These are phyloP conservation scores for Linanthus parryae DNA, from an alignment of 148 eudicot species.

Conservation along the genomic window DNA sequence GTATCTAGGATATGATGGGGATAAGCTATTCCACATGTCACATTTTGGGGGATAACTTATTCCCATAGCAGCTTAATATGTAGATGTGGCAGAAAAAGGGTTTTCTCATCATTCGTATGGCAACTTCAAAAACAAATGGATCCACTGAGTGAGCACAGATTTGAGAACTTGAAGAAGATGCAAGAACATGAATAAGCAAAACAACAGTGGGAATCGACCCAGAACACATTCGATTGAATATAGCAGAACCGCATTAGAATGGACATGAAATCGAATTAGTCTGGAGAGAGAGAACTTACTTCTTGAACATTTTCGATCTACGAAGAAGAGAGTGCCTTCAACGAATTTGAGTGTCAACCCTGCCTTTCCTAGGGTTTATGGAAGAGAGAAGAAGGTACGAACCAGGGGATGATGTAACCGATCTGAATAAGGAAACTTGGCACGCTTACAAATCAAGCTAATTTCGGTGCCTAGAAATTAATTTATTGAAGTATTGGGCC, in stretches of 20 bases:
- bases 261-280: background rate
- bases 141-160: too few species aligned
- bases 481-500: too few species aligned
- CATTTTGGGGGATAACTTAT: too few species aligned
- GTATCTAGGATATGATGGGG: too few species aligned
- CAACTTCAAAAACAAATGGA: too few species aligned
- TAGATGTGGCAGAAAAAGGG: too few species aligned
- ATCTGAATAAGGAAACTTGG: background rate
- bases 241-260: background rate
- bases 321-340: background rate
- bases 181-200: background rate
- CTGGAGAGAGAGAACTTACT: conserved; percentile 4
- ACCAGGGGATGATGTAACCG: background rate
- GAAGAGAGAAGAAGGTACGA: background rate
- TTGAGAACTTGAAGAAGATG: too few species aligned
- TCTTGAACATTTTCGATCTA: conserved; percentile 9
- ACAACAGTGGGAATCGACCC: background rate
- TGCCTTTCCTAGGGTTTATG: conserved; percentile 1
- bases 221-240: background rate
- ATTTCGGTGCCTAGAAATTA: too few species aligned
- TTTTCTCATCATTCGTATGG: too few species aligned
- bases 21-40: too few species aligned
- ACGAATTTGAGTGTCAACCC: background rate
- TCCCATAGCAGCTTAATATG: too few species aligned
- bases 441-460: background rate